phyloP scores from a whole-genome alignment of 169 alveolate genomes.

The Cardiosporidium cionae region DNA sequence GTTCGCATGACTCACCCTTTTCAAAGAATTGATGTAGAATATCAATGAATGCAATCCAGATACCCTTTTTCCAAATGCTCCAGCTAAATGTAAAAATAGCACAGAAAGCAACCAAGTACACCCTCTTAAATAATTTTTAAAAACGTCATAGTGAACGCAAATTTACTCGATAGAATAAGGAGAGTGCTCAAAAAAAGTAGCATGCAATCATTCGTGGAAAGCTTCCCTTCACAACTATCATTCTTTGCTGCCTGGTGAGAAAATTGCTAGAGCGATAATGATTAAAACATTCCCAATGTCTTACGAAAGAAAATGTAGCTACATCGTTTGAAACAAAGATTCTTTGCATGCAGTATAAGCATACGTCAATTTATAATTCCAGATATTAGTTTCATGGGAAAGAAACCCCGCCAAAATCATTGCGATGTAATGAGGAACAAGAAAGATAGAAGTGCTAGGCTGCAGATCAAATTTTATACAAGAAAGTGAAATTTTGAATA shows the following conservation, averaged over 20 bases:
- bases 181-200: no score
- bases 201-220: no score
- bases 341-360: not conserved
- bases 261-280: no score
- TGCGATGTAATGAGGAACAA: not conserved
- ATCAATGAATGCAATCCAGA: not conserved
- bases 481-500: not conserved
- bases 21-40: slow-evolving; percentile 2
- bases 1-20: not conserved
- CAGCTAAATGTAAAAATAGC: not conserved
- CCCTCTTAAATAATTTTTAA: no score
- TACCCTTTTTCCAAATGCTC: not conserved
- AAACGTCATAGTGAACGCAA: no score
- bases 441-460: not conserved
- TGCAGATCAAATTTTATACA: not conserved
- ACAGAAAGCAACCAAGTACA: no score
- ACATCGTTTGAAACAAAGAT: no score
- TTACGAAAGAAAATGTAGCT: no score
- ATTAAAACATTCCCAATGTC: no score
- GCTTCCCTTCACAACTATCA: no score
- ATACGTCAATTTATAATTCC: not conserved
- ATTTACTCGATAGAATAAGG: no score
- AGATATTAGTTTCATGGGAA: not conserved
- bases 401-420: not conserved
- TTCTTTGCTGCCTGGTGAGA: no score